Percentiles rank a stretch among this genome's conserved stretches.
phyloP scores from a whole-genome alignment of 192 early-diverging fungal species.

The Geosiphon pyriformis region DNA sequence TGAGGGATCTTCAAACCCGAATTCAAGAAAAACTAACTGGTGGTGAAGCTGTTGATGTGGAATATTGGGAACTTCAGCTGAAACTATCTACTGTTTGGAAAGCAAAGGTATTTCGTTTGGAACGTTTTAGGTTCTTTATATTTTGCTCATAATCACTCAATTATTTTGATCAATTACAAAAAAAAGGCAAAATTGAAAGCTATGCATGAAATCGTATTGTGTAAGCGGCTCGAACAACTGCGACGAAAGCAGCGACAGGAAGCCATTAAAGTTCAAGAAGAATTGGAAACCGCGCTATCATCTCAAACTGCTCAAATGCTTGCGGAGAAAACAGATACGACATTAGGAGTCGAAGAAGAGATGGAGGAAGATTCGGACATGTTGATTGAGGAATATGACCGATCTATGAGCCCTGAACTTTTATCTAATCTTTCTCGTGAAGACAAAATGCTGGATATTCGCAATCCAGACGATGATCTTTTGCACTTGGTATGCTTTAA shows the following conservation, averaged over 20 bases:
- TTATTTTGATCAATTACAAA: not conserved
- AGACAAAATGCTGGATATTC: slow-evolving; percentile 47
- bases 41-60: slow-evolving; percentile 75
- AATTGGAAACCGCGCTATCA: slow-evolving; percentile 45
- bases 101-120: slow-evolving; percentile 50
- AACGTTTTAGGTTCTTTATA: not conserved
- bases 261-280: slow-evolving; percentile 49
- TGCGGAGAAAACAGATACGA: slow-evolving; percentile 39
- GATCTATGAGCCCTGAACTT: slow-evolving; percentile 58
- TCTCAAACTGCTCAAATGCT: slow-evolving; percentile 41
- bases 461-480: slow-evolving; percentile 58
- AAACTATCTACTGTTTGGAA: slow-evolving; percentile 74
- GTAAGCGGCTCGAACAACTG: slow-evolving; percentile 68
- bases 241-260: slow-evolving; percentile 51
- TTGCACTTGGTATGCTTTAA: slow-evolving; percentile 49
- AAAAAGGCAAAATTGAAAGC: slow-evolving; percentile 53
- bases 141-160: not conserved
- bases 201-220: slow-evolving; percentile 77
- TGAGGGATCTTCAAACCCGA: slow-evolving; percentile 67
- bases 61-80: slow-evolving; percentile 90
- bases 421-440: slow-evolving; percentile 45
- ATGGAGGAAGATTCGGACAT: slow-evolving; percentile 29
- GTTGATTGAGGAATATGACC: slow-evolving; percentile 48
- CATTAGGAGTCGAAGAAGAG: slow-evolving; percentile 41
- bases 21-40: slow-evolving; percentile 66